Evolutionary conservation across 208 protist species (phyloP).

Genomic region (Balamuthia mandrillaris): DNA sequence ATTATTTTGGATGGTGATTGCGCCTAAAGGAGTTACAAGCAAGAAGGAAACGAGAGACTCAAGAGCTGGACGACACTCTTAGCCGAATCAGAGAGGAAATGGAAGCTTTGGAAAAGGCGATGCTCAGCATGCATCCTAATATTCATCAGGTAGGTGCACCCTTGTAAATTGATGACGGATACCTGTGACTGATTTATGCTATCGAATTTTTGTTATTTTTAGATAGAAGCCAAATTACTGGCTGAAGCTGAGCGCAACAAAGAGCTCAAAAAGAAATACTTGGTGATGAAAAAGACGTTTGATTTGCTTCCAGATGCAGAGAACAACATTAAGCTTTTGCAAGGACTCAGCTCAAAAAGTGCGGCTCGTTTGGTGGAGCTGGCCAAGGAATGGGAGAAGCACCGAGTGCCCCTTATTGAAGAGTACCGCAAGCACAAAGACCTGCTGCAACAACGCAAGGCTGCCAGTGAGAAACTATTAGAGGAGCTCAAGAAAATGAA

Average conservation of each 20-base stretch:
- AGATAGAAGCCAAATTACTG: slow-evolving; percentile 33
- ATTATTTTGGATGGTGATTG: neutral
- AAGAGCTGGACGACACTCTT: slow-evolving; percentile 23
- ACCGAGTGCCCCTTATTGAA: slow-evolving; percentile 47
- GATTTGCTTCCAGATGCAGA: slow-evolving; percentile 57
- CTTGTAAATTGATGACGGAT: neutral
- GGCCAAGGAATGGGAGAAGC: slow-evolving; percentile 49
- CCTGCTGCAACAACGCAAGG: neutral
- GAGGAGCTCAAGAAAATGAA: slow-evolving; percentile 58
- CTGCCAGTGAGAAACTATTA: slow-evolving; percentile 46
- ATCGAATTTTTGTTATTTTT: neutral
- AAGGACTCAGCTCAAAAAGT: slow-evolving; percentile 25
- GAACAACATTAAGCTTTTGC: slow-evolving; percentile 52
- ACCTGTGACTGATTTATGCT: neutral
- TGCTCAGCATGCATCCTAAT: slow-evolving; percentile 1
- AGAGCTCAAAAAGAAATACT: slow-evolving; percentile 49
- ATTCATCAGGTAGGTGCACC: neutral
- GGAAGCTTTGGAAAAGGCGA: neutral
- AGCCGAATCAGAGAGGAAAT: neutral
- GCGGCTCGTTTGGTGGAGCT: neutral
- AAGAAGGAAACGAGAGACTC: slow-evolving; percentile 41
- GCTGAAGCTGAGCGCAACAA: slow-evolving; percentile 37
- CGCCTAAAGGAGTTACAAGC: slow-evolving; percentile 38
- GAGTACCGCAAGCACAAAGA: slow-evolving; percentile 47
- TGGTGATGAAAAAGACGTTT: slow-evolving; percentile 61